Evolutionary conservation across 129 eudicot species (phyloP).

Genomic region (Scalesia atractyloides): DNA sequence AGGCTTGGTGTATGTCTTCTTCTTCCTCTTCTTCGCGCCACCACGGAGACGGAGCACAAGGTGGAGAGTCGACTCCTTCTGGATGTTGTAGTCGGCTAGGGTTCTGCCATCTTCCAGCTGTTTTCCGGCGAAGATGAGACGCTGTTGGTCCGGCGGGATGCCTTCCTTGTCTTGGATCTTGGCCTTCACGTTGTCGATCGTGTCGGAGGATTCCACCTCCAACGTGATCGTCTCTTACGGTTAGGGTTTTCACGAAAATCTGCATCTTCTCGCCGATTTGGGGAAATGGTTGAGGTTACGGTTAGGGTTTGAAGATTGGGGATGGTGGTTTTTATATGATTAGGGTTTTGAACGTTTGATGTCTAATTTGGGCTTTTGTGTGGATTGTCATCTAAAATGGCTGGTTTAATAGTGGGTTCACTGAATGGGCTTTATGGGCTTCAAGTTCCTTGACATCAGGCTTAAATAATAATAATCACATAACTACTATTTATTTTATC

Average conservation of each 20-base stretch:
- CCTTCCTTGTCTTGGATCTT: slow-evolving; percentile 89
- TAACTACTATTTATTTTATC: too few species aligned
- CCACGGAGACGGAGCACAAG: slow-evolving; percentile 60
- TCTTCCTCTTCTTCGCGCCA: slow-evolving; percentile 55
- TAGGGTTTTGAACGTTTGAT: background rate
- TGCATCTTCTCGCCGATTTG: slow-evolving; percentile 52
- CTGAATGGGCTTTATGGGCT: background rate
- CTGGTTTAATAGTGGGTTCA: too few species aligned
- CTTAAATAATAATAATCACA: too few species aligned
- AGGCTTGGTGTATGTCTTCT: slow-evolving; percentile 56
- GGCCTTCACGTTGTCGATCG: slow-evolving; percentile 79
- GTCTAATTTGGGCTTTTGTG: background rate
- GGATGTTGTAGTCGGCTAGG: slow-evolving; percentile 66
- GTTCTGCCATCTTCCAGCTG: slow-evolving; percentile 65
- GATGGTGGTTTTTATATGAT: background rate
- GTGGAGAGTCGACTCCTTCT: slow-evolving; percentile 62
- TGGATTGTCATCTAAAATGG: too few species aligned
- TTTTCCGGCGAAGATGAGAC: slow-evolving; percentile 77
- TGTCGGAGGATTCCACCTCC: slow-evolving; percentile 77
- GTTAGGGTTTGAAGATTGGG: slow-evolving; percentile 23
- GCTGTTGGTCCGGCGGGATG: slow-evolving; percentile 79
- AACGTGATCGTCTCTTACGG: slow-evolving; percentile 74
- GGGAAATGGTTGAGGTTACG: slow-evolving; percentile 6
- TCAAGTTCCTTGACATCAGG: background rate
- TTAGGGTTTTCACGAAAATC: slow-evolving; percentile 81